phyloP scores from a whole-genome alignment of 495 filamentous ascomycete species.

The Xylona heveae region DNA sequence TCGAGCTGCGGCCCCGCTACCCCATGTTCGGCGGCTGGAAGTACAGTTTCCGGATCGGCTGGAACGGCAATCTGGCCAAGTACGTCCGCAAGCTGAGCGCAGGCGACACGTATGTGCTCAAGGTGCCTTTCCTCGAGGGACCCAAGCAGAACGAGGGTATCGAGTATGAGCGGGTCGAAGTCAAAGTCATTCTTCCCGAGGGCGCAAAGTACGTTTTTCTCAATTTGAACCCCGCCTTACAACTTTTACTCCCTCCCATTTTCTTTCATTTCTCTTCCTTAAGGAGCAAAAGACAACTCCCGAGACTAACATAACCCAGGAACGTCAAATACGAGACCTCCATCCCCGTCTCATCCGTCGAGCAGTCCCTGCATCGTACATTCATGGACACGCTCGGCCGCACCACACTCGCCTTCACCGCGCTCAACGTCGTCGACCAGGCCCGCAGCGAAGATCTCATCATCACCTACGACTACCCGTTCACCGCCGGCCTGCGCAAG shows the following conservation, averaged over 20 bases:
- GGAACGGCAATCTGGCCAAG: slow-evolving; percentile 63
- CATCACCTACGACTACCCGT: slow-evolving; percentile 74
- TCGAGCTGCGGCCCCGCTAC: slow-evolving; percentile 83
- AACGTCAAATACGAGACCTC: slow-evolving; percentile 47
- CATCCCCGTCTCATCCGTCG: slow-evolving; percentile 29
- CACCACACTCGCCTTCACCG: slow-evolving; percentile 59
- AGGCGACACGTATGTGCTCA: slow-evolving; percentile 56
- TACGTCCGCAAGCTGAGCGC: slow-evolving; percentile 43
- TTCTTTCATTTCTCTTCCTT: slow-evolving; percentile 9
- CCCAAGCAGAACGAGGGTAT: slow-evolving; percentile 67
- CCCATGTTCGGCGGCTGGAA: slow-evolving; percentile 95
- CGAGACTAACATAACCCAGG: no score
- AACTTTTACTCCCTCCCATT: slow-evolving; percentile 10
- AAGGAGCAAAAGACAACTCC: background rate
- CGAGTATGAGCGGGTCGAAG: slow-evolving; percentile 59
- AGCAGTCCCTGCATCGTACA: slow-evolving; percentile 47
- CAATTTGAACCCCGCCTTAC: slow-evolving; percentile 10
- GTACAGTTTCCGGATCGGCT: slow-evolving; percentile 85
- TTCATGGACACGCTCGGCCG: slow-evolving; percentile 91
- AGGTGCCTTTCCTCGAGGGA: slow-evolving; percentile 89
- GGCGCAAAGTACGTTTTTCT: slow-evolving; percentile 54
- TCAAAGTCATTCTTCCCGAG: slow-evolving; percentile 76
- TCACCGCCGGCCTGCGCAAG: slow-evolving; percentile 59
- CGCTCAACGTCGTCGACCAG: slow-evolving; percentile 75
- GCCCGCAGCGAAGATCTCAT: slow-evolving; percentile 58